Percentiles rank a stretch among this genome's conserved stretches.
phyloP scores from a whole-genome alignment of 2,329 filamentous ascomycete genomes.

The Epichloe bromicola region DNA sequence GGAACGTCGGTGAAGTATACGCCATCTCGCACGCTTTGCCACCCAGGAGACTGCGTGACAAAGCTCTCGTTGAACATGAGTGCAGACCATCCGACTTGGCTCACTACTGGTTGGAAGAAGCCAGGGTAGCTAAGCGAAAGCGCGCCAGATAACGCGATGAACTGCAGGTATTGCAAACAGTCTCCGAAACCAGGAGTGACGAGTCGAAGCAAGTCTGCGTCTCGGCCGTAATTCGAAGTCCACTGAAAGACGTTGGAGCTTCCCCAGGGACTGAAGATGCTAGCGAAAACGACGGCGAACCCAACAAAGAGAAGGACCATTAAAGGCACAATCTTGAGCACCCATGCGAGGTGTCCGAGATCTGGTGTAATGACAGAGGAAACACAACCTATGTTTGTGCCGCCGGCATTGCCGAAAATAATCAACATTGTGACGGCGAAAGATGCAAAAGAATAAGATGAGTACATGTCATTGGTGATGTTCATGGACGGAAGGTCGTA shows the following conservation, averaged over 20 bases:
- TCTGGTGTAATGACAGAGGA: conserved; percentile 74
- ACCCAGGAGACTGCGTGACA: conserved; percentile 53
- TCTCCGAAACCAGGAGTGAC: conserved; percentile 95
- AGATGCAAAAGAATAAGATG: conserved; percentile 78
- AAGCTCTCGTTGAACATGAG: conserved; percentile 92
- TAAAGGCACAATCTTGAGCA: conserved; percentile 65
- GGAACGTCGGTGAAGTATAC: conserved; percentile 70
- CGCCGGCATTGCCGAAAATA: conserved; percentile 55
- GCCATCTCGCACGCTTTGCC: conserved; percentile 61
- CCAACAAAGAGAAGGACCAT: conserved; percentile 68
- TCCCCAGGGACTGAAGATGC: conserved; percentile 88
- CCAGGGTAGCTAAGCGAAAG: conserved; percentile 83
- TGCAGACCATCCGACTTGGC: conserved; percentile 75
- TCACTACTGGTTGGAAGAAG: conserved; percentile 84
- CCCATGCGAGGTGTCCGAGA: conserved; percentile 55
- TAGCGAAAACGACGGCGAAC: conserved; percentile 69
- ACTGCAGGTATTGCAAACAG: conserved; percentile 94
- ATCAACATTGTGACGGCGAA: conserved; percentile 62
- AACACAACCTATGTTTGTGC: conserved; percentile 62
- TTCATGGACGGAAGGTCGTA: conserved; percentile 56
- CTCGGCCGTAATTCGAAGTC: conserved; percentile 95
- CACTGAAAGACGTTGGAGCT: conserved; percentile 82
- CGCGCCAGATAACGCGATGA: conserved; percentile 75
- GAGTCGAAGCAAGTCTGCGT: conserved; percentile 78
- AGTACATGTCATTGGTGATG: conserved; percentile 59